Conservation (phyloP, 116 monocot genomes). For the Phalaenopsis hybrid region DNA sequence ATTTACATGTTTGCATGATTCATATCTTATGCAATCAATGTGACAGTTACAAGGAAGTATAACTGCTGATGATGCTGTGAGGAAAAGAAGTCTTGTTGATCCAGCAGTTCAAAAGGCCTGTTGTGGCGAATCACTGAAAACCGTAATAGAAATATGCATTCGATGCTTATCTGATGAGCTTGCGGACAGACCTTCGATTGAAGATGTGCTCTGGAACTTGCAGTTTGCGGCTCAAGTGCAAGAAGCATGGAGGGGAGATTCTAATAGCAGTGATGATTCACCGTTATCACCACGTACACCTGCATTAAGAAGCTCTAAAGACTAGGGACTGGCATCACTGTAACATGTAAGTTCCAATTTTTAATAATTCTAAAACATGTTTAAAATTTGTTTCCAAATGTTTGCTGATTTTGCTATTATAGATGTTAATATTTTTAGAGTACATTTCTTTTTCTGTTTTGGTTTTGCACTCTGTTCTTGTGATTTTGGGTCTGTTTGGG, state of each 20-base stretch:
- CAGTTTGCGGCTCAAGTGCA: slow-evolving; percentile 96
- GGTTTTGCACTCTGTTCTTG: not conserved
- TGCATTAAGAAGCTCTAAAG: not conserved
- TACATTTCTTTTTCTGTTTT: not conserved
- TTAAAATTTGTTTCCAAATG: not conserved
- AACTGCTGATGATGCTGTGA: slow-evolving; percentile 34
- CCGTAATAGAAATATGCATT: slow-evolving; percentile 71
- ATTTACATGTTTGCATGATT: not conserved
- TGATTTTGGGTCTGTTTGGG: not conserved
- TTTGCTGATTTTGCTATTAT: not conserved
- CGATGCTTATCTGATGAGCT: slow-evolving; percentile 70
- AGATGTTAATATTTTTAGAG: not conserved
- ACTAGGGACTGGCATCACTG: not conserved
- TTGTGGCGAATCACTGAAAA: slow-evolving; percentile 69
- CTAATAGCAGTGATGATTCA: slow-evolving; percentile 65
- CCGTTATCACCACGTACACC: slow-evolving; percentile 26
- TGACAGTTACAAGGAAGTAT: slow-evolving; percentile 52
- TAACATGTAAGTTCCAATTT: slow-evolving; percentile 5
- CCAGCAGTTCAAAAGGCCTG: slow-evolving; percentile 33
- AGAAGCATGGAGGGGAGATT: slow-evolving; percentile 75
- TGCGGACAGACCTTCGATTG: slow-evolving; percentile 62
- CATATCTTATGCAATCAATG: not conserved
- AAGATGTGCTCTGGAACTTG: slow-evolving; percentile 98
- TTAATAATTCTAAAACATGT: not conserved
- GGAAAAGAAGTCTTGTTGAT: slow-evolving; percentile 51